A percentile compares a stretch with the other conserved stretches of the same genome.
Evolutionary conservation across 2,329 filamentous ascomycete species (phyloP).

Genomic region (Pyrenochaeta sp.): DNA sequence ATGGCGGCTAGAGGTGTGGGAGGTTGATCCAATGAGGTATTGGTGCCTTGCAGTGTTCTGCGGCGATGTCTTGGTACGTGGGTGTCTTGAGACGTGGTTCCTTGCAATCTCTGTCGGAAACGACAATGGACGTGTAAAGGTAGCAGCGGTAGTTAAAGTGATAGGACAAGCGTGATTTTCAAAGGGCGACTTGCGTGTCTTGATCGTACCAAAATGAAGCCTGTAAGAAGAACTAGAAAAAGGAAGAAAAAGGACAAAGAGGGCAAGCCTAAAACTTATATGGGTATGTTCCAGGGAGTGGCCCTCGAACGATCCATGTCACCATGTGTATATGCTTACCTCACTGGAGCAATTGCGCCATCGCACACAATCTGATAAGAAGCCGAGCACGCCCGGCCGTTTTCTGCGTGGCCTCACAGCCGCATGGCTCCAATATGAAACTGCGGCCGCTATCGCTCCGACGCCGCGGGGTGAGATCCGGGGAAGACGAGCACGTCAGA

Average conservation of each 20-base stretch:
- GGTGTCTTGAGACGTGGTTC: not conserved
- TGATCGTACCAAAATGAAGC: not conserved
- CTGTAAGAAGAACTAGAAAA: not conserved
- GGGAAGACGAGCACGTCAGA: conserved; percentile 10
- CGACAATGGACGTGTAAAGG: not conserved
- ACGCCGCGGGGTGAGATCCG: conserved; percentile 12
- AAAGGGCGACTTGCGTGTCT: not conserved
- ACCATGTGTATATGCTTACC: conserved; percentile 17
- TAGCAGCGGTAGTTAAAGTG: not conserved
- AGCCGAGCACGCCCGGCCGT: conserved; percentile 1
- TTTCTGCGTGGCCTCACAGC: conserved; percentile 1
- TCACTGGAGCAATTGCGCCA: conserved; percentile 38
- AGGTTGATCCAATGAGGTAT: not conserved
- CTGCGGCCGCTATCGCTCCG: conserved; percentile 10
- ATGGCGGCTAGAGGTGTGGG: conserved; percentile 21
- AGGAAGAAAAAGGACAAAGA: not conserved
- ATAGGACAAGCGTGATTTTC: not conserved
- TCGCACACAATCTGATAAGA: conserved; percentile 44
- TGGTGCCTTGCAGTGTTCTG: not conserved
- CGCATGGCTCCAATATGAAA: conserved; percentile 4
- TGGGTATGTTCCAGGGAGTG: conserved; percentile 3
- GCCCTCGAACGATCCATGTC: conserved; percentile 12
- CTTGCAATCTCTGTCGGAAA: not conserved
- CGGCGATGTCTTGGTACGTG: not conserved
- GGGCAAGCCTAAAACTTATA: conserved; percentile 19